Base-by-base conservation (phyloP, 78 protist species). In the Dictyostelium capitatum region DNA sequence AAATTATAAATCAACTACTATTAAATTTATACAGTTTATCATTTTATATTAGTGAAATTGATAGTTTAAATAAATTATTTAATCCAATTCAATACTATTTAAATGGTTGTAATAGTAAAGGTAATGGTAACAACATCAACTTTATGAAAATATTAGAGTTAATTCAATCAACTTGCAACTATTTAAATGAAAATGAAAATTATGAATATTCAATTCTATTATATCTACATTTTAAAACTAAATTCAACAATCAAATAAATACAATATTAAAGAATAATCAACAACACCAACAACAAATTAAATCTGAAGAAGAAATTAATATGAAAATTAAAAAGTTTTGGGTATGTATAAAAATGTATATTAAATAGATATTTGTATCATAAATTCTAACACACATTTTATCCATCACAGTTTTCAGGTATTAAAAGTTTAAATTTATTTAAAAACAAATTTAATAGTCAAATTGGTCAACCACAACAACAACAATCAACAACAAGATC, bases 181-280 rank as follows among this genome's bases (percentile, higher is more conserved):
- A 77, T 77, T 51, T 77, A 51, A 77, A 46, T 77, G 46, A 47
- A 28, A 20, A 77, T 51, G 41, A 47, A 46, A 19, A 77, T 15
- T 51, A 77, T 30, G 56, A 77, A 77, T 53, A 77, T 30, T 50
- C 82, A 4, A 50, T 51, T 30, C 59, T 77, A 50, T 30, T 77
- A 14, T 77, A 77, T 77, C 32, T 77, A 51, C 20, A n/a, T 20
- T 41, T 74, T 17, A 74, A 74, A 46, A n/a, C 4, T 19, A 46
- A 47, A 6, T 74, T 74, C 46, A 50, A 46, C 8, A 74, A 74
- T 74, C 17, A 46, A 46, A 46, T 74, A 8, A 46, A 3, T 4
- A 7, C 37, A n/a, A 41, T 46, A 10, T 43, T 32, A 46, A 23
- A 47, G 41, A 23, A 23, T 46, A 23, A 7, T 23, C 19, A 74